Evolutionary conservation across 2,329 filamentous ascomycete species (phyloP), one percentile per base, ranked within the genome.

Genomic region (Pestalotiopsis sp.): DNA sequence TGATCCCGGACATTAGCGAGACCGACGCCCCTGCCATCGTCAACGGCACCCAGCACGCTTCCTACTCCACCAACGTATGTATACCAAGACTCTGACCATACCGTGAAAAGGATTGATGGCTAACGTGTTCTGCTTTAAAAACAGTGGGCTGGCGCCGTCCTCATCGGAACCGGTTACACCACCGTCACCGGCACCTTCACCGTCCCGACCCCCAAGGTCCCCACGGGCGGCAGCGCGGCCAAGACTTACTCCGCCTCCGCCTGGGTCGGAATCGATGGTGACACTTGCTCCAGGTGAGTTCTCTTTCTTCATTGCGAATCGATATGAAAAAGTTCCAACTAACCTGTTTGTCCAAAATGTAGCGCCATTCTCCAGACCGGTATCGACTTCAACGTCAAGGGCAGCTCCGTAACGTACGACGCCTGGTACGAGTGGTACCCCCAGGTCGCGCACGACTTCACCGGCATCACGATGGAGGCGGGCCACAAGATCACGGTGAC

Each of bases 191-290:
- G 83, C 20, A 83, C 83, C 14, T 86, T 90, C 77, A 84, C 80
- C 2, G 83, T 89, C 4, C 88, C 87, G 2, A 80, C 80, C 0
- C 83, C 86, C 13, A 80, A 79, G n/a, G 73, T 79, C 23, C 64
- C 64, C 25, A 36, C 64, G 6, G 64, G 64, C 52, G 64, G 64
- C 11, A 80, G 83, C 2, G 75, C 74, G 5, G 80, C 80, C 27
- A 79, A 78, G 31, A 76, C 73, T 36, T 75, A 76, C 20, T 76
- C 74, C 31, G 84, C 83, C 25, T 84, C 85, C 2, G 86, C 86
- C 13, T 90, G 87, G 88, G 87, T 90, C 11, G 88, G 88, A 27
- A 90, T 90, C 67, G 88, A 90, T 69, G 88, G 88, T 14, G 86
- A 89, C 72, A 87, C 86, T 6, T 89, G 86, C 77, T 75, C 74